Conservation (phyloP, 305 asterid genomes). For the Solanum chacoense region DNA sequence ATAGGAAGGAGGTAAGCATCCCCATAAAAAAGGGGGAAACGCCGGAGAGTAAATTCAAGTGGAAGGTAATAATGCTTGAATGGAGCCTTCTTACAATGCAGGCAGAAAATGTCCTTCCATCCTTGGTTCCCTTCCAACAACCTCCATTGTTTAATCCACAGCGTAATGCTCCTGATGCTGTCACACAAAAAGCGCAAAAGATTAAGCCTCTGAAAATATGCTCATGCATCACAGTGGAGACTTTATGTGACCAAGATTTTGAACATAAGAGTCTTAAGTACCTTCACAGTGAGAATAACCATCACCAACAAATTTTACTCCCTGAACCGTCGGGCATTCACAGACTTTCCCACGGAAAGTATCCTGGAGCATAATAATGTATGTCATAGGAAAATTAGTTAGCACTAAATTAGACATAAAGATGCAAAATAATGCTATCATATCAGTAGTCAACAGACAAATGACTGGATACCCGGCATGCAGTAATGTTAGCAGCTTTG, state of each 20-base stretch:
- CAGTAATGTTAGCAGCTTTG: constrained; percentile 64
- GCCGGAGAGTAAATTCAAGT: not conserved
- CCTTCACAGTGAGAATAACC: constrained; percentile 94
- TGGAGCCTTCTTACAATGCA: constrained; percentile 58
- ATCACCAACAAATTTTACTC: constrained; percentile 73
- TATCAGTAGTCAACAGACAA: not conserved
- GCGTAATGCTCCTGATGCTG: constrained; percentile 89
- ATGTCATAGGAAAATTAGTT: constrained; percentile 4
- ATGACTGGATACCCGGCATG: constrained; percentile 65
- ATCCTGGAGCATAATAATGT: constrained; percentile 39
- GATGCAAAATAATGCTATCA: not conserved
- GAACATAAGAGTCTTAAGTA: constrained; percentile 5
- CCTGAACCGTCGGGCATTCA: constrained; percentile 73
- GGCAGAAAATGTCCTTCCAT: constrained; percentile 77
- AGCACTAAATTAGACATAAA: constrained; percentile 4
- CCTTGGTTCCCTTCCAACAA: constrained; percentile 77
- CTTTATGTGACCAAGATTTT: not conserved
- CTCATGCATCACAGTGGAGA: not conserved
- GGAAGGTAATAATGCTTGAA: not conserved
- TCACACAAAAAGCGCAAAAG: constrained; percentile 8
- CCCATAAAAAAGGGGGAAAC: not conserved
- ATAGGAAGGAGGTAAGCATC: not conserved
- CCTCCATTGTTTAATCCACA: constrained; percentile 85
- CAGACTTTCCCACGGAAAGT: constrained; percentile 91
- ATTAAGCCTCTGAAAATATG: not conserved